Percentiles rank a stretch among this genome's conserved stretches.
phyloP scores from a whole-genome alignment of 2,329 filamentous ascomycete species.

The Parasarocladium wereldwijsianum region DNA sequence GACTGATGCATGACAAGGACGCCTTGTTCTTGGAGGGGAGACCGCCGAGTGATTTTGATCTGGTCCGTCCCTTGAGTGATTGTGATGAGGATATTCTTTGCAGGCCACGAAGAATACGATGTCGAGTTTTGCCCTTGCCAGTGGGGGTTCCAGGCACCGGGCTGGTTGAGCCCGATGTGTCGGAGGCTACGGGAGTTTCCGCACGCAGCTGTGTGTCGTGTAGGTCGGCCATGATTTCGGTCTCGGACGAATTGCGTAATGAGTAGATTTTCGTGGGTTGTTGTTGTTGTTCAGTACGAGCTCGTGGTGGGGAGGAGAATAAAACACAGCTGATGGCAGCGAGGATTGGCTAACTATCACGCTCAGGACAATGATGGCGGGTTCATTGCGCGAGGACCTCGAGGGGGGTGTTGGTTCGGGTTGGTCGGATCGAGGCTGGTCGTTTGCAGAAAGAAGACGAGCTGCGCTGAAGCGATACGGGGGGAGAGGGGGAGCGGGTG shows the following conservation, averaged over 20 bases:
- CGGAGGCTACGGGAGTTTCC: constrained; percentile 2
- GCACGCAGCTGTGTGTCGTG: neutral
- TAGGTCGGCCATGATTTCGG: constrained; percentile 1
- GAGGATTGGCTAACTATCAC: too few relatives aligned
- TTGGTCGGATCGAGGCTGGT: too few relatives aligned
- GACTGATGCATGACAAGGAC: constrained; percentile 39
- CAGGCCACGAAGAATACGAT: constrained; percentile 56
- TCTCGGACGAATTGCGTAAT: neutral
- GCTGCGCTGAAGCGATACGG: too few relatives aligned
- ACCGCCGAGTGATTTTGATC: constrained; percentile 46
- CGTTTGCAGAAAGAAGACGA: too few relatives aligned
- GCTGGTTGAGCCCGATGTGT: constrained; percentile 11
- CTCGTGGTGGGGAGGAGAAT: too few relatives aligned
- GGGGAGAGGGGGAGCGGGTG: too few relatives aligned
- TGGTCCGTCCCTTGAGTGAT: constrained; percentile 49
- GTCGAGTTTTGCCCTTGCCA: constrained; percentile 49
- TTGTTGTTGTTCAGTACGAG: too few relatives aligned
- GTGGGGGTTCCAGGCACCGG: constrained; percentile 9
- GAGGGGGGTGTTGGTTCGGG: too few relatives aligned
- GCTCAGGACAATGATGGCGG: too few relatives aligned
- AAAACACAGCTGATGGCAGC: too few relatives aligned
- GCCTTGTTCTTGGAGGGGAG: constrained; percentile 48
- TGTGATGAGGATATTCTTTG: constrained; percentile 73
- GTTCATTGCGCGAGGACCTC: too few relatives aligned
- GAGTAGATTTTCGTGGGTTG: too few relatives aligned